Percentiles rank a stretch among this genome's conserved stretches.
phyloP scores from a whole-genome alignment of 1,284 basidiomycete species.

The Albatrellus sp. region DNA sequence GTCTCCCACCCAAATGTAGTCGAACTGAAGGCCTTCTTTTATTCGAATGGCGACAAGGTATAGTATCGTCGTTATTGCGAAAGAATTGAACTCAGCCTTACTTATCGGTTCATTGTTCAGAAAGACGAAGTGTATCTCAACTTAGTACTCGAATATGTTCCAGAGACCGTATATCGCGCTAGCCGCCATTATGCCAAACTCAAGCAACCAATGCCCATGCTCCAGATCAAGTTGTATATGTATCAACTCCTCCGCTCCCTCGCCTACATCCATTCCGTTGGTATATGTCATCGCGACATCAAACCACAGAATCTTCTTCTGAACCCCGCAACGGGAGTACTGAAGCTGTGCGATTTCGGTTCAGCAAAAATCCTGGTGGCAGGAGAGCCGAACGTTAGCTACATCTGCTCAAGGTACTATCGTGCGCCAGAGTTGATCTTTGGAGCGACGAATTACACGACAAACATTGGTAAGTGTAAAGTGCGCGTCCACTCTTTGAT shows the following conservation, averaged over 20 bases:
- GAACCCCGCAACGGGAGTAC: conserved; percentile 90
- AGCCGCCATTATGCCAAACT: conserved; percentile 98
- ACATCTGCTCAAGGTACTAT: conserved; percentile 99
- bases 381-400: conserved; percentile 98
- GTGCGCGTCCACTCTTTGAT: background rate
- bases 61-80: conserved; percentile 12
- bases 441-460: conserved; percentile 99
- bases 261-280: conserved; percentile 96
- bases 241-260: conserved; percentile 95
- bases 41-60: conserved; percentile 98
- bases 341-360: conserved; percentile 99
- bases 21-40: conserved; percentile 97
- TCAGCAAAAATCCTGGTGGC: conserved; percentile 97
- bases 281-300: conserved; percentile 98
- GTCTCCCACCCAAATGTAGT: conserved; percentile 97
- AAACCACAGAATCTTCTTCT: conserved; percentile 98
- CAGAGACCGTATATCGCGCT: conserved; percentile 98
- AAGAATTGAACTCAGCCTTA: conserved; percentile 6
- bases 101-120: conserved; percentile 29
- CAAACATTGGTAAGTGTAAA: conserved; percentile 81
- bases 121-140: conserved; percentile 99
- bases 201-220: conserved; percentile 99
- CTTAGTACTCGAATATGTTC: conserved; percentile 97
- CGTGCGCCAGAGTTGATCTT: conserved; percentile 99
- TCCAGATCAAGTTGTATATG: conserved; percentile 98